Conservation (phyloP, 352 stramenopile genomes). For the Globisporangium paroecandrum region DNA sequence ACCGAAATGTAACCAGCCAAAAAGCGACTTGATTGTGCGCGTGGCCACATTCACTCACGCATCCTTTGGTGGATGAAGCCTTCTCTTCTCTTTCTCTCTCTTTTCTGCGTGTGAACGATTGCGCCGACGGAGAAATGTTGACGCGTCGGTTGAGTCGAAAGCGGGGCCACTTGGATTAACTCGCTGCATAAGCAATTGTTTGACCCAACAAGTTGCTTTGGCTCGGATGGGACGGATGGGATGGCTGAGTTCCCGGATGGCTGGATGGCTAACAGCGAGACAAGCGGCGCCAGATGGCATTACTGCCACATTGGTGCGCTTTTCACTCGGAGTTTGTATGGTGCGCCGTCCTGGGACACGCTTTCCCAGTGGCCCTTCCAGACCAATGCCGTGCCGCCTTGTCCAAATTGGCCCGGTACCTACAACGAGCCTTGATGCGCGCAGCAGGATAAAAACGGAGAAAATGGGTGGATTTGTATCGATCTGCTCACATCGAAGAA, state of each 20-base stretch:
- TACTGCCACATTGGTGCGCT: constrained; percentile 6
- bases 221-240: not conserved
- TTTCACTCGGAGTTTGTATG: constrained; percentile 5
- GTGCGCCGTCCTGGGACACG: not conserved
- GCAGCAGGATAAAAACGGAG: not conserved
- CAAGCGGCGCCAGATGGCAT: constrained; percentile 14
- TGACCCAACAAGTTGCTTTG: not conserved
- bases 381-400: not conserved
- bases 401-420: not conserved
- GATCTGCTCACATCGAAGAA: not conserved
- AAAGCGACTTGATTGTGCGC: constrained; percentile 1
- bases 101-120: not conserved
- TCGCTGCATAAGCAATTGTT: constrained; percentile 12
- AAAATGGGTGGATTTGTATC: not conserved
- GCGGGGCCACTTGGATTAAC: constrained; percentile 6
- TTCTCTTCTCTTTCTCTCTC: not conserved
- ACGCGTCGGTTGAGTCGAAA: not conserved
- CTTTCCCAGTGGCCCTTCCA: not conserved
- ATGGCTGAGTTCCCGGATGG: not conserved
- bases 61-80: not conserved
- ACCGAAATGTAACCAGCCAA: not conserved
- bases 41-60: not conserved
- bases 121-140: constrained; percentile 6
- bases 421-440: not conserved
- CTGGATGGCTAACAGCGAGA: constrained; percentile 7